phyloP scores from a whole-genome alignment of 441 rosid genomes.

The Codiaeum variegatum region DNA sequence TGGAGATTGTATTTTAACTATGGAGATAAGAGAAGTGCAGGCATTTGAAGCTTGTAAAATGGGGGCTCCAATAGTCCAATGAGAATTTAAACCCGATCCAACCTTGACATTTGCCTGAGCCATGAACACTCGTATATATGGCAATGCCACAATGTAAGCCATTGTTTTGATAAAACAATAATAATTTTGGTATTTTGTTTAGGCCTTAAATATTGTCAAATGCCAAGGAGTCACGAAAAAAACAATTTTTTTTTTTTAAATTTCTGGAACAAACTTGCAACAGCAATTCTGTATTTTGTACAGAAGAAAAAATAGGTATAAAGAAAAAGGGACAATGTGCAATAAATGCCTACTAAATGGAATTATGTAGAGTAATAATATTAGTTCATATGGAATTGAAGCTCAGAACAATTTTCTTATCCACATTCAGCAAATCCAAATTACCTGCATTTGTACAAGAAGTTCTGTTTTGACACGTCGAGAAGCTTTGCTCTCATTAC shows the following conservation, averaged over 20 bases:
- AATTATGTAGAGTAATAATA: neutral
- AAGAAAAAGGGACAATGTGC: too few species aligned
- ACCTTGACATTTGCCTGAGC: too few species aligned
- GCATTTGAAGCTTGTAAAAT: too few species aligned
- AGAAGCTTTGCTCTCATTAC: constrained; percentile 95
- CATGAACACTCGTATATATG: too few species aligned
- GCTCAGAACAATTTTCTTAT: neutral
- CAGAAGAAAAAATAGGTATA: neutral
- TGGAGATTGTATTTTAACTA: neutral
- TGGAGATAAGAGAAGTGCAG: neutral
- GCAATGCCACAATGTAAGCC: neutral
- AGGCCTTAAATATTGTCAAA: neutral
- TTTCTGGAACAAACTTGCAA: neutral
- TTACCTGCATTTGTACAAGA: constrained; percentile 97
- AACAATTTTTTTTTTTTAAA: neutral
- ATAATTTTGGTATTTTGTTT: too few species aligned
- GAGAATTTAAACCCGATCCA: too few species aligned
- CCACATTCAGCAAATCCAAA: neutral
- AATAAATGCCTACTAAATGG: neutral
- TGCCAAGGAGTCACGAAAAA: neutral
- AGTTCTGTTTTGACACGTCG: constrained; percentile 94
- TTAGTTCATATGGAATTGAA: neutral
- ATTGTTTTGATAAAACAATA: neutral
- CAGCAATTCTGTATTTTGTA: neutral
- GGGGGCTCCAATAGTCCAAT: too few species aligned